These are phyloP conservation scores for Heterobasidion annosum DNA, from an alignment of 1,284 basidiomycete species.

Conservation along the genomic window DNA sequence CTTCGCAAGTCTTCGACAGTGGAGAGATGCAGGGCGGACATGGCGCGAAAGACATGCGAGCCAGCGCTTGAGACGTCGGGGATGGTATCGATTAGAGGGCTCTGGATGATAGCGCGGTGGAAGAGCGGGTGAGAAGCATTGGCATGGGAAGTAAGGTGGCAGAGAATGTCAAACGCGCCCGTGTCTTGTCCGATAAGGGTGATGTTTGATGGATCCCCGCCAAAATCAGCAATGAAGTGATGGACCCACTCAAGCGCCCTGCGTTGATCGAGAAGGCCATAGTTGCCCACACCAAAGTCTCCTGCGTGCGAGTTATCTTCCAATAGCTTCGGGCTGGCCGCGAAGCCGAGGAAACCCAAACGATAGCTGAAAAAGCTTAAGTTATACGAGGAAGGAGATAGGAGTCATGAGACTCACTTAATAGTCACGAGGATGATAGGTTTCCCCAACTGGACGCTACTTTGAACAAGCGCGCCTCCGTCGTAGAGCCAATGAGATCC, in stretches of 20 bases:
- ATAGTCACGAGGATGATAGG: constrained; percentile 66
- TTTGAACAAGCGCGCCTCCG: constrained; percentile 57
- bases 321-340: constrained; percentile 49
- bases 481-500: constrained; percentile 73
- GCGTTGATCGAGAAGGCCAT: constrained; percentile 65
- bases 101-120: constrained; percentile 59
- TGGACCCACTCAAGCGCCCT: constrained; percentile 64
- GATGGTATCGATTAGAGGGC: constrained; percentile 51
- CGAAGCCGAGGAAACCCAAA: constrained; percentile 67
- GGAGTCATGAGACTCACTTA: constrained; percentile 41
- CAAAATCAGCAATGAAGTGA: constrained; percentile 56
- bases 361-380: constrained; percentile 38
- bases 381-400: background rate
- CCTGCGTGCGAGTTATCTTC: constrained; percentile 57
- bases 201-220: constrained; percentile 62
- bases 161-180: constrained; percentile 66
- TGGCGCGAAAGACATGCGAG: constrained; percentile 54
- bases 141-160: constrained; percentile 54
- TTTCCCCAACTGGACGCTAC: constrained; percentile 49
- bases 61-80: constrained; percentile 51
- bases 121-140: constrained; percentile 55
- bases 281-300: constrained; percentile 69
- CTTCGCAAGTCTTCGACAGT: constrained; percentile 52
- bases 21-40: constrained; percentile 42
- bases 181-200: constrained; percentile 65